Base-by-base conservation (phyloP, 768 basidiomycete genomes). In the Boletus bicolor region DNA sequence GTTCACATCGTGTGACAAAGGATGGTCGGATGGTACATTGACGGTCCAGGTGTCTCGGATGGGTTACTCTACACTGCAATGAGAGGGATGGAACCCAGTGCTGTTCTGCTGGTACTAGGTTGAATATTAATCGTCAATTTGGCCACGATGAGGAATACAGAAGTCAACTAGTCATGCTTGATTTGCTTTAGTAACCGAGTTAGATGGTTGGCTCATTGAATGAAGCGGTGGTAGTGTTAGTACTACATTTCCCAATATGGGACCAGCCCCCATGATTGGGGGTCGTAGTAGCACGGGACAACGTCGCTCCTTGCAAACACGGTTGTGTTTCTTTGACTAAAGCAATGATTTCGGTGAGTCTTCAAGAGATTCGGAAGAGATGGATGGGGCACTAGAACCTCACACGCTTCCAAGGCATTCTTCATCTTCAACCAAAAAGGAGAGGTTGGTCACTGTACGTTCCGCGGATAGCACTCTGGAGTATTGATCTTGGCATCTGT, bases 401-500 rank as follows among this genome's bases (percentile, higher is more conserved):
- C 21, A 58, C 46, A 15, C 36, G 12, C 24, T 58, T n/a, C 44
- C 49, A 62, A 98, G 95, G 95, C 91, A 46, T 98, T 98, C 84
- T 98, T 98, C 74, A 93, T 98, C 55, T 97, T 98, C 81, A 99
- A 98, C 70, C 93, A 95, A 74, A 98, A 98, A 74, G 97, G 97
- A 73, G 97, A 98, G 83, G 96, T 94, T 53, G 39, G 82, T 68
- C 30, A n/a, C 6, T 3, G n/a, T 5, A 14, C 12, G 8, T 51
- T n/a, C 9, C 19, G 15, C 19, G 7, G 14, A 41, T 15, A 11
- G 37, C 21, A 3, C 7, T 3, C 24, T 8, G 7, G 17, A 24
- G 45, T 37, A 43, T 37, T 56, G 56, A 58, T 59, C 55, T 43
- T 46, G 44, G 44, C 37, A 51, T 49, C 44, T 15, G 39, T 19